A percentile compares a stretch with the other conserved stretches of the same genome.
These are phyloP conservation scores for Leccinum idahoense DNA, from an alignment of 1,284 basidiomycete genomes.

Conservation along the genomic window DNA sequence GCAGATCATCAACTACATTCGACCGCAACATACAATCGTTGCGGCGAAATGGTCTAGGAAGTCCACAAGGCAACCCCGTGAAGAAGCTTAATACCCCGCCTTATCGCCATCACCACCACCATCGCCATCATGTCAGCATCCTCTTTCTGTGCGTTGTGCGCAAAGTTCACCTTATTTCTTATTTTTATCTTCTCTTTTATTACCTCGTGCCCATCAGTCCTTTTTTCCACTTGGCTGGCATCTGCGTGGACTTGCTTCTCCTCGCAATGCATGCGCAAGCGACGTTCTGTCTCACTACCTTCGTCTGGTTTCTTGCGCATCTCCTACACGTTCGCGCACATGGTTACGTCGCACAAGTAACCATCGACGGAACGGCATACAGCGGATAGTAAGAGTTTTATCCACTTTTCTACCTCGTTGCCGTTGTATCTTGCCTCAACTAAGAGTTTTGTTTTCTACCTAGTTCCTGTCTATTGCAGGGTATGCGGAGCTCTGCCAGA, in stretches of 20 bases:
- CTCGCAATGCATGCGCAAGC: not conserved
- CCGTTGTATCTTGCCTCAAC: too few relatives aligned
- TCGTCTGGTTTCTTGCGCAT: constrained; percentile 21
- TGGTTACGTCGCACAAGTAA: constrained; percentile 50
- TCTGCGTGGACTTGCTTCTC: not conserved
- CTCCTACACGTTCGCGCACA: constrained; percentile 45
- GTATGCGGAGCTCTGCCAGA: constrained; percentile 67
- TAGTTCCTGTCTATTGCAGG: constrained; percentile 75
- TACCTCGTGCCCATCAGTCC: not conserved
- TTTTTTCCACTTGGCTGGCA: not conserved
- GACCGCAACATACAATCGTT: too few relatives aligned
- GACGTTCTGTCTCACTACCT: constrained; percentile 6
- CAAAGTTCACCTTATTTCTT: not conserved
- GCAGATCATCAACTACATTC: not conserved
- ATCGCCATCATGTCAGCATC: not conserved
- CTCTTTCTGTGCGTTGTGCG: not conserved
- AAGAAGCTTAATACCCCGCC: constrained; percentile 17
- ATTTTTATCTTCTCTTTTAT: not conserved
- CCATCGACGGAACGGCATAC: constrained; percentile 52
- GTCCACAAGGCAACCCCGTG: constrained; percentile 18
- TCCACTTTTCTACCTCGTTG: too few relatives aligned
- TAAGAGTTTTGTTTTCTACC: too few relatives aligned
- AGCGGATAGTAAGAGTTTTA: constrained; percentile 29
- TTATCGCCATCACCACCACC: constrained; percentile 13
- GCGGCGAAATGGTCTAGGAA: constrained; percentile 33